Base-by-base conservation (phyloP, 1,284 basidiomycete species). In the Hymenochaete sp. region DNA sequence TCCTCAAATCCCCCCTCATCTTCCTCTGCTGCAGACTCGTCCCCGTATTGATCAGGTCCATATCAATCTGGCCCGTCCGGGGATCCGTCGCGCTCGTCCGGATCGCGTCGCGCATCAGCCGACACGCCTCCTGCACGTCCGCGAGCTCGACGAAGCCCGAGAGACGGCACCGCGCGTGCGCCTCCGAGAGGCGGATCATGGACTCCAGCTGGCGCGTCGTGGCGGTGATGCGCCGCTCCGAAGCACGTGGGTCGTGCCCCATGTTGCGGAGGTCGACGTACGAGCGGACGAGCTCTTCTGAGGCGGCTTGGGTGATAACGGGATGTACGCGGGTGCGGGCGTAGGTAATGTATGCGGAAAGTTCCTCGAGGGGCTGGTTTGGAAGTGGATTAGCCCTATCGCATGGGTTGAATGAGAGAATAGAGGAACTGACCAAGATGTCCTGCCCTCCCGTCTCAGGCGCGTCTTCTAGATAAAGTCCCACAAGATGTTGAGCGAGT, bases 101-200 rank as follows among this genome's bases (percentile, higher is more conserved):
- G 63, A 98, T 86, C 9, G 95, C 96, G 61, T 96, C 89, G 44
- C 89, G 80, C 80, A 98, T 98, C 52, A 98, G 75, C 10, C 95
- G 75, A 56, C 77, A 81, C 1, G 95, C 93, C 65, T 98, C 96
- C 52, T 77, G 70, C 18, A 98, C 96, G 59, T 98, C 96, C 45
- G 71, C 67, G 33, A 90, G 68, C 55, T 93, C 86, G 41, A 98
- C 95, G 41, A 76, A 75, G 24, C 80, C 72, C 16, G 84, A 86
- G 63, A 96, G 85, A 1, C 93, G 78, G 93, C 98, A 97, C 18
- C 93, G 77, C 0, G 95, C 93, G 60, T 98, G 95, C 0, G 87
- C 95, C 65, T 98, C 96, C 0, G 87, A 85, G 22, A 99, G 75
- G n/a, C 96, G 88, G 59, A 98, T 98, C 83, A 98, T 92, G 55